Conservation (phyloP, 352 stramenopile genomes). For the Phytophthora vignae region DNA sequence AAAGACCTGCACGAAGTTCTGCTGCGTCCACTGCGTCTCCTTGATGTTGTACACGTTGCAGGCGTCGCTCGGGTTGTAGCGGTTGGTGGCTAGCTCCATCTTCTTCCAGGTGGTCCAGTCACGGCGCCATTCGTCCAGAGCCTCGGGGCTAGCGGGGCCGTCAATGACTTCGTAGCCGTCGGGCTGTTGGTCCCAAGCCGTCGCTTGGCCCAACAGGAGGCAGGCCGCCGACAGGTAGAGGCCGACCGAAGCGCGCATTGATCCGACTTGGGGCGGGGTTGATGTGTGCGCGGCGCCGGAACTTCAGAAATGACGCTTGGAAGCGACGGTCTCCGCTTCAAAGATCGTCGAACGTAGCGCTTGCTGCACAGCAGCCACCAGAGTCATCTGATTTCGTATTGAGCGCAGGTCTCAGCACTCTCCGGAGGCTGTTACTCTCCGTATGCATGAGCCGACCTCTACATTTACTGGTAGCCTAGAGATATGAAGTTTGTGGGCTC, state of each 20-base stretch:
- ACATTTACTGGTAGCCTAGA: background rate
- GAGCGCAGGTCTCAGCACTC: conserved; percentile 6
- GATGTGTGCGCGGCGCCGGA: conserved; percentile 14
- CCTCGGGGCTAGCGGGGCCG: conserved; percentile 43
- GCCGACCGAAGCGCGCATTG: conserved; percentile 15
- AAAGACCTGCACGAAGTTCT: conserved; percentile 79
- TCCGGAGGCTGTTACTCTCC: background rate
- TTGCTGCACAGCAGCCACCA: background rate
- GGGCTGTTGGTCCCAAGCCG: conserved; percentile 76
- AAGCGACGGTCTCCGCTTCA: conserved; percentile 1
- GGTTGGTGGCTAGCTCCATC: conserved; percentile 75
- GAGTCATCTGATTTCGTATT: conserved; percentile 25
- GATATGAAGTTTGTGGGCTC: background rate
- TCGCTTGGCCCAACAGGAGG: conserved; percentile 12
- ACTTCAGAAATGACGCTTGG: conserved; percentile 28
- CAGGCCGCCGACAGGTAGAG: conserved; percentile 19
- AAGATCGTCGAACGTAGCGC: conserved; percentile 33
- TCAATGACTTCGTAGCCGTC: conserved; percentile 87
- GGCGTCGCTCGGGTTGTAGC: conserved; percentile 59
- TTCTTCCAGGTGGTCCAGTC: conserved; percentile 73
- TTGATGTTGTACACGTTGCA: conserved; percentile 82
- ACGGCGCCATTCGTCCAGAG: conserved; percentile 56
- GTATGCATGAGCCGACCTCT: conserved; percentile 1
- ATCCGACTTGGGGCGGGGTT: background rate
- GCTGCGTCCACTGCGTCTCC: conserved; percentile 74